These are phyloP conservation scores for Fusarium sp. DNA, from an alignment of 2,329 filamentous ascomycete species.

Conservation along the genomic window DNA sequence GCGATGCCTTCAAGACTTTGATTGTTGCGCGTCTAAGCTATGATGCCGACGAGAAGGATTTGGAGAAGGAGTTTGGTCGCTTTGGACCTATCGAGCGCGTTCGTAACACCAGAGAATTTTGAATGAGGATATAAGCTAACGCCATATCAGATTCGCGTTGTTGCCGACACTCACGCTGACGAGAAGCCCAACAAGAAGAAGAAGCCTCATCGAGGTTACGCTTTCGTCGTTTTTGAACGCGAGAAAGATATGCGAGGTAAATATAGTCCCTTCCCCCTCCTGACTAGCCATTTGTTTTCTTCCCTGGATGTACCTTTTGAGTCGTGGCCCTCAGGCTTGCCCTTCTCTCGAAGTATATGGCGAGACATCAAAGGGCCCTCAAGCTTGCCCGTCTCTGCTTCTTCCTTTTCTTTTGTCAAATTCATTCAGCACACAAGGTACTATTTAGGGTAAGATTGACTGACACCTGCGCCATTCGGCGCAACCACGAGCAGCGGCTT, in stretches of 20 bases:
- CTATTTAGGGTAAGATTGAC: conserved; percentile 69
- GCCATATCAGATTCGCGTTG: conserved; percentile 80
- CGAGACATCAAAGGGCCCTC: conserved; percentile 64
- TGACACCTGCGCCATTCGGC: conserved; percentile 72
- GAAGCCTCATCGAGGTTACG: conserved; percentile 89
- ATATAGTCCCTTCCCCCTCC: conserved; percentile 53
- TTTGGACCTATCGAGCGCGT: conserved; percentile 95
- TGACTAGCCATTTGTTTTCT: conserved; percentile 40
- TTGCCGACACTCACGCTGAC: conserved; percentile 78
- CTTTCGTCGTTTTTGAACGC: conserved; percentile 95
- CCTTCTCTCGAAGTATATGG: conserved; percentile 54
- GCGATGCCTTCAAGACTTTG: conserved; percentile 94
- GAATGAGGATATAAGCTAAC: conserved; percentile 26
- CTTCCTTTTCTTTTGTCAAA: conserved; percentile 45
- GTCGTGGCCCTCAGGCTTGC: conserved; percentile 58
- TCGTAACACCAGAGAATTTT: conserved; percentile 48
- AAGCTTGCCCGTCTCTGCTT: conserved; percentile 65
- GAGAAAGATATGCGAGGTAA: conserved; percentile 99
- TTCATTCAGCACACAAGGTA: conserved; percentile 40
- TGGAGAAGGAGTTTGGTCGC: conserved; percentile 92
- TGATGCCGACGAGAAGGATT: conserved; percentile 86
- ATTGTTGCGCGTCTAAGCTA: conserved; percentile 93
- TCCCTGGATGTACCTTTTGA: conserved; percentile 46
- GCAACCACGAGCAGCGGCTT: conserved; percentile 80
- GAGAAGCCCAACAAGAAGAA: conserved; percentile 80